phyloP scores from a whole-genome alignment of 257 asterid species.

The Lithospermum erythrorhizon region DNA sequence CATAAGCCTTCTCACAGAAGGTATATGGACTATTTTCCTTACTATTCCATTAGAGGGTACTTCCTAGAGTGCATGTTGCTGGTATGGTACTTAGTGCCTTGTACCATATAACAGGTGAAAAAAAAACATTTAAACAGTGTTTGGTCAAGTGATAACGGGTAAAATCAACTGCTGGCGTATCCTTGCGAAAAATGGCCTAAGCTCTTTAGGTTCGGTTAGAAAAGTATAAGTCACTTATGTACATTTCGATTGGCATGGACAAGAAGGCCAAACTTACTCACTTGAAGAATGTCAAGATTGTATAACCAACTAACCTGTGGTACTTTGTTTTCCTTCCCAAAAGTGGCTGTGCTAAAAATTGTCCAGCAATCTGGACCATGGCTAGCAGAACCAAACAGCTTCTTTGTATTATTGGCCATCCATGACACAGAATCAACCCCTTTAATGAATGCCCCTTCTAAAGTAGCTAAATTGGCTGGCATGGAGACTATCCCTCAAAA shows the following conservation, averaged over 20 bases:
- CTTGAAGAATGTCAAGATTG: neutral
- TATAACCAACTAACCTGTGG: constrained; percentile 70
- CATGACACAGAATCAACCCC: constrained; percentile 85
- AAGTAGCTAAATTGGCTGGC: constrained; percentile 30
- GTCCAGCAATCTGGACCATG: constrained; percentile 82
- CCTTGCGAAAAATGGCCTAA: neutral
- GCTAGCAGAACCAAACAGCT: constrained; percentile 43
- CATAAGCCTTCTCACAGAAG: neutral
- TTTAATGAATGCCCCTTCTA: constrained; percentile 88
- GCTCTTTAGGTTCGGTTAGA: neutral
- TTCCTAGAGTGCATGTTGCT: no score
- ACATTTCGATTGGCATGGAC: neutral
- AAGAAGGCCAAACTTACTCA: neutral
- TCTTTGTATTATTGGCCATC: constrained; percentile 76
- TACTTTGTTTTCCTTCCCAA: constrained; percentile 73
- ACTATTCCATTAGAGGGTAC: no score
- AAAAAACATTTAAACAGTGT: neutral
- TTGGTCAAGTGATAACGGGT: no score
- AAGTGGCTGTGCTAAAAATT: constrained; percentile 70
- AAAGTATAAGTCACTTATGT: neutral
- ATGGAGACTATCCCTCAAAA: constrained; percentile 71
- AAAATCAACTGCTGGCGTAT: neutral
- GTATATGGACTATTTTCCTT: no score
- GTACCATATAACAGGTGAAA: neutral
- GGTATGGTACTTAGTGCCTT: no score